Evolutionary conservation across 352 stramenopile genomes (phyloP), one percentile per base, ranked within the genome.

Genomic region (Globisporangium viniferum): DNA sequence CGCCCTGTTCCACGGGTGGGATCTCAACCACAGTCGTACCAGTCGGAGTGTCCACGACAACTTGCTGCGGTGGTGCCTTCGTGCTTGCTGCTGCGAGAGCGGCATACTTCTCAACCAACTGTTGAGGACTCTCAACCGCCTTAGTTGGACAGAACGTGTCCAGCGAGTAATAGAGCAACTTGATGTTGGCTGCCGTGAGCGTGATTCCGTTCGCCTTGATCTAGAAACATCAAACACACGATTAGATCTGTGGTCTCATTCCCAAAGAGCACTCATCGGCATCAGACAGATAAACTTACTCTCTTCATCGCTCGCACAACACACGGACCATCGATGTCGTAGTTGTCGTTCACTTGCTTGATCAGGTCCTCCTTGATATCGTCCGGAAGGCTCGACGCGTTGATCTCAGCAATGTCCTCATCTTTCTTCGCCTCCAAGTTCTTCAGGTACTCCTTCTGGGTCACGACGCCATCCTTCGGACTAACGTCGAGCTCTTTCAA

Each of bases 331-430:
- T 88, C 78, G n/a, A 51, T 51, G 5, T 74, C 33, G 41, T 77
- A 78, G 59, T 88, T 90, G 15, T 41, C 63, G 12, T 87, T 59
- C 6, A 90, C 46, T 41, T 83, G 72, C 20, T 60, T 18, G 53
- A 77, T 63, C 44, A 88, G 62, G n/a, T 78, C 59, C 7, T 76
- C 59, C 60, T 86, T 84, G 59, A 87, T 72, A 1, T 75, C 59
- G 0, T 78, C 49, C 0, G 80, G 73, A 2, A 90, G 68, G 22
- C 74, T 61, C 0, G 78, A 73, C 0, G 55, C 61, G 12, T 70
- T 46, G 12, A 90, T 70, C 14, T 80, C 51, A 31, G 62, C 59
- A 24, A 66, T 70, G 29, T 85, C 68, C 5, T 29, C 29, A 8
- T 75, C 58, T 27, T 72, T 70, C 12, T 75, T 67, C 18, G 60